Base-by-base conservation (phyloP, 495 filamentous ascomycete genomes). In the Chaetomium fimeti region DNA sequence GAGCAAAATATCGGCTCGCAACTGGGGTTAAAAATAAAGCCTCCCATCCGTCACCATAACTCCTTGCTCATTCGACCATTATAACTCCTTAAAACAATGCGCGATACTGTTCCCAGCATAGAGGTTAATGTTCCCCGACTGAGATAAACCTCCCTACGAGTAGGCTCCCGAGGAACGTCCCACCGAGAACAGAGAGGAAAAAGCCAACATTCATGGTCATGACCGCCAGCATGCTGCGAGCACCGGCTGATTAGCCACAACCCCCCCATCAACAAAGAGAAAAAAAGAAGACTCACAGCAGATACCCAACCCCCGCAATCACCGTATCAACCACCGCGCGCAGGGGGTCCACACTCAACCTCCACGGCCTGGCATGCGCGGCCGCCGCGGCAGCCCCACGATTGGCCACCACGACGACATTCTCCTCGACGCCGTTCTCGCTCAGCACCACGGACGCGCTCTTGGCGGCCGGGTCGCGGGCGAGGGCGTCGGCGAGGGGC, bases 181-280 rank as follows among this genome's bases (percentile, higher is more conserved):
- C 93, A 7, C 78, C 89, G 25, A 98, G 84, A 1, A 96, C 84
- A 1, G 93, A 92, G 28, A 93, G 77, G 77, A 97, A 97, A 71
- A 96, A 98, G n/a, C 93, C 93, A 51, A 97, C 84, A 70, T 98
- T 98, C 85, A 93, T 84, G 4, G 92, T 94, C 93, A 98, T 98
- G 69, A 96, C 90, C n/a, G 91, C 93, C 77, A 98, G 80, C 93
- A 98, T 98, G 57, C 93, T 98, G 70, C 32, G 63, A 2, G 25
- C 24, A 16, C 18, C 16, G 45, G 45, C 4, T 20, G n/a, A 56
- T 69, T 45, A 71, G 60, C 64, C 55, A 57, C 42, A 61, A 60
- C 40, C 29, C 45, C 45, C 36, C 54, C 28, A 22, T 18, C 42
- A 27, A 48, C 15, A 43, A 42, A 55, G 38, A 28, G 27, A 51